Evolutionary conservation across 108 stramenopile genomes (phyloP), one percentile per base, ranked within the genome.

Genomic region (Skeletonema tropicum): DNA sequence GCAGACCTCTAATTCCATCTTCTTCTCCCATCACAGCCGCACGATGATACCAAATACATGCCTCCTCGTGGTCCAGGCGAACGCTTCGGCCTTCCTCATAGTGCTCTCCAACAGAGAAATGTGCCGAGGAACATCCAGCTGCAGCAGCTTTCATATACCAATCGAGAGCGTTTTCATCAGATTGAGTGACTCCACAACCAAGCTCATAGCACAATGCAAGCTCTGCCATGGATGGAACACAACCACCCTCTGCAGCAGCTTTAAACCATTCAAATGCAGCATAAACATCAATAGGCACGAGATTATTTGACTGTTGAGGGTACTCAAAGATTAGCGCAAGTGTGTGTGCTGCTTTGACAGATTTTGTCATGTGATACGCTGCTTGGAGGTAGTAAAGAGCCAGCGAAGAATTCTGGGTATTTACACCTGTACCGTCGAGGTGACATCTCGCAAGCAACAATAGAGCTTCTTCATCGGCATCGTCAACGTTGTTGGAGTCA

Each of bases 141-240:
- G 90, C 76, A 35, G 94, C 94, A 32, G 94, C 94, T 68, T 86
- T 89, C 45, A 83, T 92, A 81, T 95, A 95, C 94, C 94, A 95
- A 19, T 93, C 92, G 32, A 95, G 64, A 10, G 94, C 92, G 1
- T 80, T 63, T 42, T 88, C 88, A 57, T 95, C 92, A n/a, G 61
- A 70, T 69, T 93, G 92, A 57, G 85, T 86, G 14, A 91, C 85
- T 14, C 92, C 94, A 65, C 91, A 92, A 57, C 94, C 94, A 9
- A 95, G 73, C 59, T 93, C 94, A 60, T 88, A 92, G 66, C 94
- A 95, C 30, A 95, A 68, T 12, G 88, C 94, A 13, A 92, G 78
- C 76, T 95, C 92, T 29, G 90, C 89, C 94, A 95, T 95, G 30
- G 89, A 85, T 36, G 91, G 88, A 17, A 92, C 76, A 49, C 92